Evolutionary conservation across 768 basidiomycete species (phyloP).

Genomic region (Pulveroboletus sp.): DNA sequence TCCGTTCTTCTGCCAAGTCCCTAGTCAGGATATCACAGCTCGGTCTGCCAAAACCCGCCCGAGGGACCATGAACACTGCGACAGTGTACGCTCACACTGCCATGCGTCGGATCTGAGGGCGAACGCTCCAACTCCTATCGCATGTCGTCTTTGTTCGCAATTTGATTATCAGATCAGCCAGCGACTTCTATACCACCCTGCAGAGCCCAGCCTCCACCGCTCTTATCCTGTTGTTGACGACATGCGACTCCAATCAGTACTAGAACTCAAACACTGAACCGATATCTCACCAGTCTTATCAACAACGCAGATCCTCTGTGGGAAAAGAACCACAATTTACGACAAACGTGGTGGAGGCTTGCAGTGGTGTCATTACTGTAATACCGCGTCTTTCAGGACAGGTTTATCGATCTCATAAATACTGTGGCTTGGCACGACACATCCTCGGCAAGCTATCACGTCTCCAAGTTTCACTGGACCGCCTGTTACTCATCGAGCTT

Average conservation of each 20-base stretch:
- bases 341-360: slow-evolving; percentile 12
- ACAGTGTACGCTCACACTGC: background rate
- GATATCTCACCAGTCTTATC: background rate
- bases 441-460: background rate
- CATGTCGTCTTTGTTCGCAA: background rate
- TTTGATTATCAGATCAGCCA: background rate
- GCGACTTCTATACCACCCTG: background rate
- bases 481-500: background rate
- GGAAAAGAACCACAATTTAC: slow-evolving; percentile 7
- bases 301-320: background rate
- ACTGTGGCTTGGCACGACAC: slow-evolving; percentile 1
- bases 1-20: background rate
- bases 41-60: background rate
- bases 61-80: background rate
- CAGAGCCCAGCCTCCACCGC: background rate
- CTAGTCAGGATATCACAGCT: too few species aligned
- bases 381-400: background rate
- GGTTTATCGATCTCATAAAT: slow-evolving; percentile 2
- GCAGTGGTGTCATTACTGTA: background rate
- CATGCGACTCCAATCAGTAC: background rate
- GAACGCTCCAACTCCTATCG: background rate
- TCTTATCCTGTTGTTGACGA: background rate
- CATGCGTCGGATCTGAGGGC: background rate
- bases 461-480: background rate
- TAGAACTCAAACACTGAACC: slow-evolving; percentile 4